phyloP scores from a whole-genome alignment of 1,284 basidiomycete genomes.

The Thelephora terrestris region DNA sequence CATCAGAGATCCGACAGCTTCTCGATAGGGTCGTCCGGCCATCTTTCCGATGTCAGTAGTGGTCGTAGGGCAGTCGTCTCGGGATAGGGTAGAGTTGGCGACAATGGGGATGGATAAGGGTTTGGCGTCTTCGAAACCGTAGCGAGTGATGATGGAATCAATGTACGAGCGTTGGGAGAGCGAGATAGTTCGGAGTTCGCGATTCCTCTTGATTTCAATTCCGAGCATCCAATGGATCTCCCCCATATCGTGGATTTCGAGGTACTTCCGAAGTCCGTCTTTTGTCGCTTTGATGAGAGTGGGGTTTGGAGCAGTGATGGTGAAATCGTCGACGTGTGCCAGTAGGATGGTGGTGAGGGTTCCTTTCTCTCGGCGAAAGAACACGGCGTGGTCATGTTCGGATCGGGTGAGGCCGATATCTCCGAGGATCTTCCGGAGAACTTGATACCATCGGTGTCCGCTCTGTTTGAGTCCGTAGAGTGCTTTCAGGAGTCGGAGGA shows the following conservation, averaged over 20 bases:
- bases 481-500: conserved; percentile 9
- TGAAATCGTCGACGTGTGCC: conserved; percentile 18
- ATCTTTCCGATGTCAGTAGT: conserved; percentile 3
- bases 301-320: conserved; percentile 14
- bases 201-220: conserved; percentile 21
- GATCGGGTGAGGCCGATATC: conserved; percentile 6
- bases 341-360: conserved; percentile 6
- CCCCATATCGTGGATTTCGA: conserved; percentile 16
- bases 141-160: conserved; percentile 23
- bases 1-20: conserved; percentile 28
- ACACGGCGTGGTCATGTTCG: conserved; percentile 14
- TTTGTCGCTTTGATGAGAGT: neutral
- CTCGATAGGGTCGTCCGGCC: conserved; percentile 16
- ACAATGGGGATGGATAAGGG: conserved; percentile 24
- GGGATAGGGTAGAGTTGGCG: conserved; percentile 12
- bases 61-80: neutral
- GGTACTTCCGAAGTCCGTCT: neutral
- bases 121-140: conserved; percentile 22
- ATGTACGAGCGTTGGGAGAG: conserved; percentile 31
- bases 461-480: conserved; percentile 21
- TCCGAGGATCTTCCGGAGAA: conserved; percentile 5
- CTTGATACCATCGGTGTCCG: conserved; percentile 11
- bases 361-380: conserved; percentile 6
- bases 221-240: conserved; percentile 14
- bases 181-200: conserved; percentile 13